Evolutionary conservation across 257 asterid genomes (phyloP).

Genomic region (Verbena officinalis): DNA sequence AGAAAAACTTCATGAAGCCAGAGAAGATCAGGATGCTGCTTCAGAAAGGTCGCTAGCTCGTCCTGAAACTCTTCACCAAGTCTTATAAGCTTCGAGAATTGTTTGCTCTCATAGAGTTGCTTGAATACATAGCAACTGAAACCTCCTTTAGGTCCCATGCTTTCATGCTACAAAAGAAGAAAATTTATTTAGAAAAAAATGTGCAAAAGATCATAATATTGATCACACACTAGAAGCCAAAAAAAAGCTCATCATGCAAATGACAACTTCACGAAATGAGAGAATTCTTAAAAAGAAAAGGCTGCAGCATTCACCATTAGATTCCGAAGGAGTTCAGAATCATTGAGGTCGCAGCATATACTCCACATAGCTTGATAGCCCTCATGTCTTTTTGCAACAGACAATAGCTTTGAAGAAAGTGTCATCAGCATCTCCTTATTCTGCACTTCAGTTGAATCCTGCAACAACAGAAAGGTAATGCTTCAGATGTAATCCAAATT

Average conservation of each 20-base stretch:
- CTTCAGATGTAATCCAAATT: background rate
- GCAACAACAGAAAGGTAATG: conserved; percentile 34
- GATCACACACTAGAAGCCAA: conserved; percentile 17
- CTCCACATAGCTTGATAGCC: conserved; percentile 85
- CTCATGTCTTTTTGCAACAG: conserved; percentile 85
- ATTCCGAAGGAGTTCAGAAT: conserved; percentile 75
- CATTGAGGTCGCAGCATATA: conserved; percentile 72
- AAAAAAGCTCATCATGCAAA: conserved; percentile 5
- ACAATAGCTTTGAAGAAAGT: conserved; percentile 68
- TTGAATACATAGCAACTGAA: conserved; percentile 86
- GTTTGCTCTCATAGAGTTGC: conserved; percentile 67
- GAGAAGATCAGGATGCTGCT: conserved; percentile 71
- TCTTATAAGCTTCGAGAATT: conserved; percentile 78
- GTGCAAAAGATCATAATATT: conserved; percentile 5
- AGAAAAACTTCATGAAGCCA: conserved; percentile 96
- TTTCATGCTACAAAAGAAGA: conserved; percentile 66
- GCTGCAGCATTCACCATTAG: conserved; percentile 59
- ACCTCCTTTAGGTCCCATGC: conserved; percentile 94
- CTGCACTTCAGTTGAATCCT: conserved; percentile 62
- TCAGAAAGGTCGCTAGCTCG: conserved; percentile 70
- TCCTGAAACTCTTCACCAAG: conserved; percentile 91
- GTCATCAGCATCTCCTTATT: conserved; percentile 50
- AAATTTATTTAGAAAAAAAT: conserved; percentile 7
- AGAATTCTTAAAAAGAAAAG: background rate
- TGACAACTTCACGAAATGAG: background rate